Conservation (phyloP, 2,329 filamentous ascomycete species). For the Stagonosporopsis vannaccii region DNA sequence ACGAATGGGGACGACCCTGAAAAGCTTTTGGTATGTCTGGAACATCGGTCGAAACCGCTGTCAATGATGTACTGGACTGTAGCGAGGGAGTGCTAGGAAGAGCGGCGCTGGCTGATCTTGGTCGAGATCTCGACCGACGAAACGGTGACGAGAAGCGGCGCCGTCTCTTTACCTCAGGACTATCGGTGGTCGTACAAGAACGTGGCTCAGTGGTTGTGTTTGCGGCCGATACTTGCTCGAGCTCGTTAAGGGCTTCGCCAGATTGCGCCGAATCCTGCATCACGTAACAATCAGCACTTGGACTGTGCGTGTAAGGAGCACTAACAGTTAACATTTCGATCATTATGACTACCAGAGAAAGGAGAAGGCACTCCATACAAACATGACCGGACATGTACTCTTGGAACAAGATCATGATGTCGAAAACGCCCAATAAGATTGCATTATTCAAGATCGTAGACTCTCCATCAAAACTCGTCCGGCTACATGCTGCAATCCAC, state of each 20-base stretch:
- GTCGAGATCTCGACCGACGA: conserved; percentile 39
- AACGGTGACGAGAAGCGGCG: conserved; percentile 46
- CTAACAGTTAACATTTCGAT: conserved; percentile 37
- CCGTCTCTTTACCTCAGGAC: conserved; percentile 34
- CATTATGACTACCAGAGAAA: conserved; percentile 31
- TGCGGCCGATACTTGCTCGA: conserved; percentile 32
- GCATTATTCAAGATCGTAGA: conserved; percentile 20
- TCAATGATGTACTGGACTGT: conserved; percentile 14
- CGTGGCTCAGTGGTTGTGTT: conserved; percentile 3
- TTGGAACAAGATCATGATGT: conserved; percentile 24
- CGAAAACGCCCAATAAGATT: conserved; percentile 33
- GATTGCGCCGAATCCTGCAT: conserved; percentile 45
- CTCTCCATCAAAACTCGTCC: conserved; percentile 19
- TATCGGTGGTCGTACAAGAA: conserved; percentile 19
- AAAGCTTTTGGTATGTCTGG: conserved; percentile 17
- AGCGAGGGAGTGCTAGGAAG: conserved; percentile 30
- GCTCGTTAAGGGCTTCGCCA: conserved; percentile 42
- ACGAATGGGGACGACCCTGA: conserved; percentile 35
- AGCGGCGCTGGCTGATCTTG: conserved; percentile 39
- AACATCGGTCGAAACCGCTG: conserved; percentile 2
- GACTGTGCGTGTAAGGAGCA: conserved; percentile 17
- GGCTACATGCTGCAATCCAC: conserved; percentile 25
- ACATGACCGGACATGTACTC: conserved; percentile 30
- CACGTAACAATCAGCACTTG: conserved; percentile 49
- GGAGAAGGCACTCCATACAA: conserved; percentile 18